phyloP scores from a whole-genome alignment of 768 basidiomycete genomes.

The Boletus vinaceobasis region DNA sequence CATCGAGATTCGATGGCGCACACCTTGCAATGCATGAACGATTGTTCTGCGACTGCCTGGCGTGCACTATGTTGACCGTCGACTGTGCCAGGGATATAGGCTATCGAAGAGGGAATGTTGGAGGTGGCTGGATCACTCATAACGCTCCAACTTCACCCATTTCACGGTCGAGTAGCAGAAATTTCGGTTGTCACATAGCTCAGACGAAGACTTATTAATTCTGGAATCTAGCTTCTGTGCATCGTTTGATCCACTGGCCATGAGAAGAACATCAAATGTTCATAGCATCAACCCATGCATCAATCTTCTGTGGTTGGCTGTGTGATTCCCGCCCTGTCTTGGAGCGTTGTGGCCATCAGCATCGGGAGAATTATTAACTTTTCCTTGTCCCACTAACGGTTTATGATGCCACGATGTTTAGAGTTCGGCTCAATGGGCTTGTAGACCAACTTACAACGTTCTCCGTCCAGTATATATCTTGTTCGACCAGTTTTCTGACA shows the following conservation, averaged over 20 bases:
- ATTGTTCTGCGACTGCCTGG: background rate
- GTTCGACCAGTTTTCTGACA: conserved; percentile 37
- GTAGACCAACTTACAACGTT: conserved; percentile 38
- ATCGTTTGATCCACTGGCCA: conserved; percentile 7
- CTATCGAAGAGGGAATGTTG: background rate
- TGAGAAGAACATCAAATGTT: background rate
- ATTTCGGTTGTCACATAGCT: background rate
- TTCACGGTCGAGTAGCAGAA: background rate
- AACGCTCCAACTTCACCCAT: background rate
- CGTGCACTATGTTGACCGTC: background rate
- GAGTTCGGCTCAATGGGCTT: background rate
- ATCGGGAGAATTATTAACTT: conserved; percentile 50
- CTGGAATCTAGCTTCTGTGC: background rate
- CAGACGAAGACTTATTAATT: background rate
- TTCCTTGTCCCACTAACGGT: conserved; percentile 54
- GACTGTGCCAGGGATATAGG: background rate
- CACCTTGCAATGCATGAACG: conserved; percentile 5
- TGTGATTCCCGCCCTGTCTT: conserved; percentile 21
- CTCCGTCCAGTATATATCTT: conserved; percentile 41
- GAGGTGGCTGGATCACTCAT: background rate
- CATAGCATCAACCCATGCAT: background rate
- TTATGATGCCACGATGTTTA: background rate
- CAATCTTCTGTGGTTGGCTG: conserved; percentile 23
- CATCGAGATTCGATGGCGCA: conserved; percentile 8
- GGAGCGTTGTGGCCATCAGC: conserved; percentile 35